Conservation (phyloP, 352 stramenopile species). For the Pythium brachiatum region DNA sequence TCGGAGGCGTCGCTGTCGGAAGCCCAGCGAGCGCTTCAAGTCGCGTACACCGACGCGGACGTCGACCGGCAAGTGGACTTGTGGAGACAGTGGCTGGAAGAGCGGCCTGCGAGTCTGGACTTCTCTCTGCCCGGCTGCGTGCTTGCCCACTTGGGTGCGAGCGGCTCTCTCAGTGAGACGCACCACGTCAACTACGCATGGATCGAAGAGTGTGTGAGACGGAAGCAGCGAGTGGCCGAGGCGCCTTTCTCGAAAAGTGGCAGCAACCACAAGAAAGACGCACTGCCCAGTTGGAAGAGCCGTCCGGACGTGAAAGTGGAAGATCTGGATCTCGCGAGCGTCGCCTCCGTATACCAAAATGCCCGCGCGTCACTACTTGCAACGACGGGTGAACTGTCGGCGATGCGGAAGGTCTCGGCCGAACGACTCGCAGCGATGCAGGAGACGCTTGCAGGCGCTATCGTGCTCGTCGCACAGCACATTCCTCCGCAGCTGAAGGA, state of each 20-base stretch:
- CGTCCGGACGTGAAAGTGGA: conserved; percentile 19
- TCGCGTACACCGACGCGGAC: conserved; percentile 48
- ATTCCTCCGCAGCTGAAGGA: conserved; percentile 64
- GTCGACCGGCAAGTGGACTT: conserved; percentile 34
- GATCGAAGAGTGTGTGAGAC: conserved; percentile 77
- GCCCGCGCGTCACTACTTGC: conserved; percentile 1
- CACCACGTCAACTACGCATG: conserved; percentile 73
- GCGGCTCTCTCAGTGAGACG: conserved; percentile 46
- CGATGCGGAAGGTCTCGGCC: conserved; percentile 19
- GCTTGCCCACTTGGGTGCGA: conserved; percentile 51
- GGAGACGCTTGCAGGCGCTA: conserved; percentile 45
- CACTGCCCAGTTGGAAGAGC: conserved; percentile 21
- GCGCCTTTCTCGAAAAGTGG: conserved; percentile 24
- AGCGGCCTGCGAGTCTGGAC: conserved; percentile 29
- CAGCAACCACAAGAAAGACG: neutral
- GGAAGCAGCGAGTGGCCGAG: conserved; percentile 55
- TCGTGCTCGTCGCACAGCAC: conserved; percentile 75
- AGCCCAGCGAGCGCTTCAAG: conserved; percentile 39
- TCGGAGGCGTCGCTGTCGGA: conserved; percentile 26
- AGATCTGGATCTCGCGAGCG: conserved; percentile 8
- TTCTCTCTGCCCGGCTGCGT: conserved; percentile 60
- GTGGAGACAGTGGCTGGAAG: conserved; percentile 45
- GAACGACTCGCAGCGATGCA: conserved; percentile 60
- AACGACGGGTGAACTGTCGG: conserved; percentile 20
- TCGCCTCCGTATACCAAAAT: conserved; percentile 18